phyloP scores from a whole-genome alignment of 495 filamentous ascomycete species.

The Talaromyces trachyspermus region DNA sequence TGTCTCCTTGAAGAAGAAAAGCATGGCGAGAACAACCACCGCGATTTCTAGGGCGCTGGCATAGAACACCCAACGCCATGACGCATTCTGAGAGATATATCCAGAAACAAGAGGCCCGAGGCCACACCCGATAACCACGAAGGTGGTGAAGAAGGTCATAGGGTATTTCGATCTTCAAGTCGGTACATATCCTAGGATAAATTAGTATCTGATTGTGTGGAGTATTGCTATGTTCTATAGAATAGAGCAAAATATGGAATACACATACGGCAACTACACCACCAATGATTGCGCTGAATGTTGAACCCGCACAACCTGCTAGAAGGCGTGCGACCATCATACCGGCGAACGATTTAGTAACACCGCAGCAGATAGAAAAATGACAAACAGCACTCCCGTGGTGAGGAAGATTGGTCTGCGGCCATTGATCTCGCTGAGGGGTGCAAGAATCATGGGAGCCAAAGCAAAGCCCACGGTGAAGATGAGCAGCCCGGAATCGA shows the following conservation, averaged over 20 bases:
- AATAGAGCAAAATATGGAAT: background rate
- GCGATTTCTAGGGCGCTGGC: slow-evolving; percentile 57
- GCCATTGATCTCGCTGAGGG: slow-evolving; percentile 71
- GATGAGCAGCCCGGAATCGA: slow-evolving; percentile 59
- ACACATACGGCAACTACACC: slow-evolving; percentile 61
- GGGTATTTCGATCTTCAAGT: slow-evolving; percentile 62
- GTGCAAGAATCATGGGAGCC: slow-evolving; percentile 72
- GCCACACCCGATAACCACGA: slow-evolving; percentile 62
- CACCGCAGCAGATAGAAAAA: slow-evolving; percentile 57
- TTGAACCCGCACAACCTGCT: slow-evolving; percentile 51
- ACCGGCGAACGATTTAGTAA: slow-evolving; percentile 53
- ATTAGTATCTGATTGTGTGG: background rate
- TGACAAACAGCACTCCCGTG: slow-evolving; percentile 51
- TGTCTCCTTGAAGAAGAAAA: slow-evolving; percentile 55
- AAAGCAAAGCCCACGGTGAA: slow-evolving; percentile 67
- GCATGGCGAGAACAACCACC: slow-evolving; percentile 43
- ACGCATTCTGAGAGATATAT: slow-evolving; percentile 52
- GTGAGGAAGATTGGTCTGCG: slow-evolving; percentile 61
- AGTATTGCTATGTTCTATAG: background rate
- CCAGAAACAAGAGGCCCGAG: slow-evolving; percentile 59
- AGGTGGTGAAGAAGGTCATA: slow-evolving; percentile 67
- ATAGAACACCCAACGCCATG: slow-evolving; percentile 79
- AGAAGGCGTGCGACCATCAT: slow-evolving; percentile 64
- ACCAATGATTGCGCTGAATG: slow-evolving; percentile 73
- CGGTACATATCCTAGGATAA: slow-evolving; percentile 67